Conservation (phyloP, 306 rosid species). For the Vigna trinervia region DNA sequence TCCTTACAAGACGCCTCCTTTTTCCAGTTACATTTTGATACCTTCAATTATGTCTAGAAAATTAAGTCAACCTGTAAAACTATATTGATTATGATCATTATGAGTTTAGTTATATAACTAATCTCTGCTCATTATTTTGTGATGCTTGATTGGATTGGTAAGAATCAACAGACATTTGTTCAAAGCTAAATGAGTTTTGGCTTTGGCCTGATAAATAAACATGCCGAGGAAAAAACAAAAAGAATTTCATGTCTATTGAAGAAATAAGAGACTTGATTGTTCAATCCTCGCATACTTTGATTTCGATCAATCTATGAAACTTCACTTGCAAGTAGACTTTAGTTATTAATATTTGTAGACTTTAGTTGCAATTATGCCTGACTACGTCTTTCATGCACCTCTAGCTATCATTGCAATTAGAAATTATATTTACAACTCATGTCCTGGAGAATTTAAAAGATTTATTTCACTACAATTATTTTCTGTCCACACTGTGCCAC, state of each 20-base stretch:
- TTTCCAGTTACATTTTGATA: neutral
- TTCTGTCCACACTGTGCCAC: neutral
- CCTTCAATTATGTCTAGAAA: slow-evolving; percentile 14
- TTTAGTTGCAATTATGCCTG: neutral
- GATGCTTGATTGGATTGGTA: neutral
- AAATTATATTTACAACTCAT: neutral
- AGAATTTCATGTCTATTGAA: neutral
- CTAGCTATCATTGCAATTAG: neutral
- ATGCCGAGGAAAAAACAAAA: neutral
- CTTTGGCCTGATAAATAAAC: slow-evolving; percentile 7
- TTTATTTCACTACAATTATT: slow-evolving; percentile 9
- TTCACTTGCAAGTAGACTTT: neutral
- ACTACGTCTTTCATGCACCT: neutral
- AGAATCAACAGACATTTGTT: neutral
- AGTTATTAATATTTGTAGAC: slow-evolving; percentile 1
- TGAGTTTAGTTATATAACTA: neutral
- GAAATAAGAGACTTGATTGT: slow-evolving; percentile 26
- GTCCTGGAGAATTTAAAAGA: neutral
- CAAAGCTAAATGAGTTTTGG: slow-evolving; percentile 22
- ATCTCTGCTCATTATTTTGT: slow-evolving; percentile 18
- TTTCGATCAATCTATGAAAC: neutral
- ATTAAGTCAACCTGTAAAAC: neutral
- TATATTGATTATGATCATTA: neutral
- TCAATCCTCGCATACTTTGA: slow-evolving; percentile 30
- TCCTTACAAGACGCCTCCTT: neutral